phyloP scores from a whole-genome alignment of 305 asterid genomes.

The Caryopteris hybrid region DNA sequence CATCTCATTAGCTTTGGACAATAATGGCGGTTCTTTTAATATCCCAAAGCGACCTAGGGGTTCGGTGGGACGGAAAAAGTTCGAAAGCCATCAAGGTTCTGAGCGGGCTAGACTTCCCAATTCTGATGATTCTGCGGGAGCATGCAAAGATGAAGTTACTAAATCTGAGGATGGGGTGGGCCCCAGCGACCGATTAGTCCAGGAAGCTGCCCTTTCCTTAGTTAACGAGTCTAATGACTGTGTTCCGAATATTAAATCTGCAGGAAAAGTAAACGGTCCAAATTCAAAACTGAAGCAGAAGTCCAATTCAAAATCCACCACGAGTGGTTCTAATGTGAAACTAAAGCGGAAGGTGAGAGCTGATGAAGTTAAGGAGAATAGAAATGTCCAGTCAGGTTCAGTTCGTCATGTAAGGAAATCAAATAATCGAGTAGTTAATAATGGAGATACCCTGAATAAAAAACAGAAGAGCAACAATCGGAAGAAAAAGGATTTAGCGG shows the following conservation, averaged over 20 bases:
- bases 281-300: slow-evolving; percentile 35
- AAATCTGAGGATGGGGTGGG: slow-evolving; percentile 40
- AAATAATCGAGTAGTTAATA: slow-evolving; percentile 27
- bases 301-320: slow-evolving; percentile 25
- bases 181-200: slow-evolving; percentile 27
- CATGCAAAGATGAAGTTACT: slow-evolving; percentile 30
- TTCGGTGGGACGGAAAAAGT: slow-evolving; percentile 53
- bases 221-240: slow-evolving; percentile 31
- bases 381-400: slow-evolving; percentile 30
- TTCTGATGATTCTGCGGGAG: slow-evolving; percentile 31
- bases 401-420: slow-evolving; percentile 36
- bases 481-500: slow-evolving; percentile 46
- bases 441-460: slow-evolving; percentile 34
- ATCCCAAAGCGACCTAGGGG: slow-evolving; percentile 97
- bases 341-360: slow-evolving; percentile 37
- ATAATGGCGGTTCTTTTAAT: slow-evolving; percentile 49
- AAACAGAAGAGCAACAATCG: slow-evolving; percentile 40
- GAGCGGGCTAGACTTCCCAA: slow-evolving; percentile 35
- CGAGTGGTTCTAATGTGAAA: slow-evolving; percentile 25
- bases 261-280: slow-evolving; percentile 22
- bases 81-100: slow-evolving; percentile 31
- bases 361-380: slow-evolving; percentile 33
- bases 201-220: slow-evolving; percentile 27
- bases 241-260: slow-evolving; percentile 26
- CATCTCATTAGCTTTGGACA: slow-evolving; percentile 51